Conservation (phyloP, 345 rosid species). For the thale cress (Arabidopsis thaliana) region TAIR10.1 NC_003075.7:6134001-6134500, state of each 20-base stretch:
- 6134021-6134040: not conserved
- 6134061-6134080: not conserved
- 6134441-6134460: conserved; percentile 68
- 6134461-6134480: conserved; percentile 86
- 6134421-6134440: conserved; percentile 6
- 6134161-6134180: not conserved
- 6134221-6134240: not conserved
- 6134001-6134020: not conserved
- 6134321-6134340: conserved; percentile 96
- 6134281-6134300: conserved; percentile 82
- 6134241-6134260: not conserved
- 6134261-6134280: not conserved
- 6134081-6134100: not conserved
- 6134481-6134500: conserved; percentile 71
- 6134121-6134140: not conserved
- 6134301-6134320: conserved; percentile 79
- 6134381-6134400: not conserved
- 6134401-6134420: conserved; percentile 6
- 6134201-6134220: not conserved
- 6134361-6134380: conserved; percentile 80
- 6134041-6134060: not conserved
- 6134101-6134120: not conserved
- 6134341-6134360: conserved; percentile 98
- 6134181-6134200: not conserved
- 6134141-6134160: conserved; percentile 1